Evolutionary conservation across 495 filamentous ascomycete species (phyloP).

Genomic region (Poronia punctata): DNA sequence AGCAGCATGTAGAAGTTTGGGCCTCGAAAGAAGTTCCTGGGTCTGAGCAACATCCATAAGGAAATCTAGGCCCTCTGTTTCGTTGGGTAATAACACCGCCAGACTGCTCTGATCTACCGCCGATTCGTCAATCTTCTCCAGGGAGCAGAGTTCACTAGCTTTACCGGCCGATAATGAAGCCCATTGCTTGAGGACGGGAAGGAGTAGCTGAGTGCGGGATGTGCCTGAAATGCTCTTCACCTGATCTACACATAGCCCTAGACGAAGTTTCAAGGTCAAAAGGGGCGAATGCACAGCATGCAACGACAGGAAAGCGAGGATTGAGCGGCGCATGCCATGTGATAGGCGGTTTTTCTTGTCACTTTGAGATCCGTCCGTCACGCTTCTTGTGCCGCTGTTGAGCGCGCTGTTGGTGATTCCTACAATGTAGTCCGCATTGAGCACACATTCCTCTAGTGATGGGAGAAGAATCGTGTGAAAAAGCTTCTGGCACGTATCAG

Average conservation of each 20-base stretch:
- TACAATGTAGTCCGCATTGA: conserved; percentile 61
- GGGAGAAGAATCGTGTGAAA: conserved; percentile 59
- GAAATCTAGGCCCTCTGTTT: conserved; percentile 56
- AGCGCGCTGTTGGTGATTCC: conserved; percentile 52
- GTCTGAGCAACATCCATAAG: conserved; percentile 49
- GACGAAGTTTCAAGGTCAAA: conserved; percentile 54
- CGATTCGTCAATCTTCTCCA: conserved; percentile 54
- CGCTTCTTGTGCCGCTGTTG: conserved; percentile 34
- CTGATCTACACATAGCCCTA: conserved; percentile 65
- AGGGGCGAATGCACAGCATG: conserved; percentile 64
- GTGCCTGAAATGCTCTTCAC: conserved; percentile 59
- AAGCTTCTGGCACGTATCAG: conserved; percentile 50
- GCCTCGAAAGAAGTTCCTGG: conserved; percentile 33
- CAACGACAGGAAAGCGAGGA: conserved; percentile 66
- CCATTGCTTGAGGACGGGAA: conserved; percentile 65
- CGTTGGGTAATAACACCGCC: conserved; percentile 56
- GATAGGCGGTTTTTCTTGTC: conserved; percentile 51
- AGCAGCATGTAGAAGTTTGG: conserved; percentile 49
- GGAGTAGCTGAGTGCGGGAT: conserved; percentile 60
- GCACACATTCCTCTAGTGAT: conserved; percentile 70
- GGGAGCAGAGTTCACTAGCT: conserved; percentile 26
- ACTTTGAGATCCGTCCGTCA: conserved; percentile 28
- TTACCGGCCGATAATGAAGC: conserved; percentile 36
- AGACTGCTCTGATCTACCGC: conserved; percentile 55
- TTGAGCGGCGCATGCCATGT: conserved; percentile 53